These are phyloP conservation scores for Gymnopus androsaceus DNA, from an alignment of 1,284 basidiomycete species.

Conservation along the genomic window DNA sequence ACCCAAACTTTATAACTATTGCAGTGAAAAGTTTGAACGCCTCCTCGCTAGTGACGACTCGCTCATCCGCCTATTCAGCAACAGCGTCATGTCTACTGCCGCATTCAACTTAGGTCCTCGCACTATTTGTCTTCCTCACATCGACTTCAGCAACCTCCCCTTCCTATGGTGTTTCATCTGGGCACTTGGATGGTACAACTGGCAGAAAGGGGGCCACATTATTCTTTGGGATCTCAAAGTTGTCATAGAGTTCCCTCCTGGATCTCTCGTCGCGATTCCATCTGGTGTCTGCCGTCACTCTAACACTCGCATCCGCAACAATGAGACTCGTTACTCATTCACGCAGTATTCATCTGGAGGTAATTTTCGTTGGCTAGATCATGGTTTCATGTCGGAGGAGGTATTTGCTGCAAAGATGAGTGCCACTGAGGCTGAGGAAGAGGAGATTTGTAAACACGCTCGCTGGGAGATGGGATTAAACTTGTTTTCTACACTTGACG, in stretches of 20 bases:
- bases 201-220: constrained; percentile 27
- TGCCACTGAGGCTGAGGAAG: too few species aligned
- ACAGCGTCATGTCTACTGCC: constrained; percentile 5
- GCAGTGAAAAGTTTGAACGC: too few species aligned
- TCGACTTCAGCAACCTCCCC: constrained; percentile 9
- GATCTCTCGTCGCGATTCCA: constrained; percentile 26
- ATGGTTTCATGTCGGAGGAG: constrained; percentile 22
- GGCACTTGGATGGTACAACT: constrained; percentile 26
- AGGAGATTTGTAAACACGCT: too few species aligned
- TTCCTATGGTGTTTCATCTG: constrained; percentile 10
- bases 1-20: too few species aligned
- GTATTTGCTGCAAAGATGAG: too few species aligned
- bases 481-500: neutral
- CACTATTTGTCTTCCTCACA: constrained; percentile 5
- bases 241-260: constrained; percentile 27
- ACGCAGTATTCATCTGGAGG: constrained; percentile 27
- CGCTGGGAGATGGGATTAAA: constrained; percentile 2
- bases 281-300: constrained; percentile 22
- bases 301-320: neutral
- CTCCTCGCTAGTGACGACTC: too few species aligned
- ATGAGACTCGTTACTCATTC: neutral
- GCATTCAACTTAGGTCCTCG: constrained; percentile 10
- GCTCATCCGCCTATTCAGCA: neutral
- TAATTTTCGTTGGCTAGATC: constrained; percentile 27
- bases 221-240: constrained; percentile 26